Evolutionary conservation across 75 land plant species (phyloP).

Genomic region (Larix kaempferi): DNA sequence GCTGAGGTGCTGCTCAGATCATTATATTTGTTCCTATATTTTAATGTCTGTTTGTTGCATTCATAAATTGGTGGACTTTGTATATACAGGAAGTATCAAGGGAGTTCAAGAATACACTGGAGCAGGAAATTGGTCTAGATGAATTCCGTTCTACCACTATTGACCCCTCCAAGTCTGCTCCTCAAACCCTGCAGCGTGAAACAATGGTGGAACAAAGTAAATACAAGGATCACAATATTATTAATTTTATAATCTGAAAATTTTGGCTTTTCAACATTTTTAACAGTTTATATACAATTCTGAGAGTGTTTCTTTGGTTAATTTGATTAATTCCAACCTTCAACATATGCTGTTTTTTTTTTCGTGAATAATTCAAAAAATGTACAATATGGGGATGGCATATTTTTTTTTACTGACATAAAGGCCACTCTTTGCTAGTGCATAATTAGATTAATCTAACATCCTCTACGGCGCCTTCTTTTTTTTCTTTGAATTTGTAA

Average conservation of each 20-base stretch:
- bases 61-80: conserved; percentile 6
- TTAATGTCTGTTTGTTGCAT: background rate
- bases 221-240: background rate
- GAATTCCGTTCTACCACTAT: conserved; percentile 34
- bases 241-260: too few relatives aligned
- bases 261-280: background rate
- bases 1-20: background rate
- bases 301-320: background rate
- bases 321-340: background rate
- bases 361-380: background rate
- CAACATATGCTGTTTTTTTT: background rate
- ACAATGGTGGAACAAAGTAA: conserved; percentile 5
- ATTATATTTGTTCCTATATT: background rate
- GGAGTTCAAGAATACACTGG: conserved; percentile 93
- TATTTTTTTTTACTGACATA: background rate
- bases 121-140: conserved; percentile 94
- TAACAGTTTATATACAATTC: background rate
- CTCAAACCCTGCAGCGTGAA: background rate
- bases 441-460: background rate
- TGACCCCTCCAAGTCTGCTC: background rate
- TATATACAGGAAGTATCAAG: conserved; percentile 84
- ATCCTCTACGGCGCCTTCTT: background rate
- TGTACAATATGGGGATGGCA: background rate
- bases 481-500: background rate
- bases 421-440: background rate